A percentile compares a stretch with the other conserved stretches of the same genome.
Evolutionary conservation across 2,329 filamentous ascomycete species (phyloP).

Genomic region (Pyricularia grisea): DNA sequence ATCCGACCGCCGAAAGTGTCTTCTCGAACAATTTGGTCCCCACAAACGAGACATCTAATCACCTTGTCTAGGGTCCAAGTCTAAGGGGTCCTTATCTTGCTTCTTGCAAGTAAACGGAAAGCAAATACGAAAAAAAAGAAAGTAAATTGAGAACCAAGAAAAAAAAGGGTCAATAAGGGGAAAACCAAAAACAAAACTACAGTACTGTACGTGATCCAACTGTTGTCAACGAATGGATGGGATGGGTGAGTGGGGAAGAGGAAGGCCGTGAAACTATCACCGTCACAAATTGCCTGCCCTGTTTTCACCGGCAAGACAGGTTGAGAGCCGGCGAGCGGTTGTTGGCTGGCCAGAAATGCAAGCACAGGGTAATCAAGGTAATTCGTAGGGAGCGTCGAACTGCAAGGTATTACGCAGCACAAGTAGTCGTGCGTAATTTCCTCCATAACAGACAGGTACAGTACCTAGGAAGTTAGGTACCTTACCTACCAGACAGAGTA

Average conservation of each 20-base stretch:
- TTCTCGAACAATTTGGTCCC: not conserved
- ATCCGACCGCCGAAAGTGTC: not conserved
- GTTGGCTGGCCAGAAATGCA: not conserved
- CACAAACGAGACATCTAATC: not conserved
- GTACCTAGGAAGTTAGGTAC: too few relatives aligned
- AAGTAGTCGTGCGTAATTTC: not conserved
- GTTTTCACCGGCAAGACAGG: not conserved
- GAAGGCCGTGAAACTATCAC: not conserved
- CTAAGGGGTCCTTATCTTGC: not conserved
- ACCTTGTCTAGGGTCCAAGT: not conserved
- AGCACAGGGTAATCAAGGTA: not conserved
- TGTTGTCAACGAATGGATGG: not conserved
- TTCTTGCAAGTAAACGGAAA: not conserved
- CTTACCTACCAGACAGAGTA: too few relatives aligned
- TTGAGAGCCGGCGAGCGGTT: not conserved
- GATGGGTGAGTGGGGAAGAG: not conserved
- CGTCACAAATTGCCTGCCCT: not conserved
- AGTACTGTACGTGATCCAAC: not conserved
- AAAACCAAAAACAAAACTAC: not conserved
- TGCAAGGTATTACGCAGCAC: not conserved
- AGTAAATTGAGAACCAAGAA: not conserved
- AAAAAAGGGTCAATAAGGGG: not conserved
- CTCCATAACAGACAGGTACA: not conserved
- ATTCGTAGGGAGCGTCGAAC: not conserved
- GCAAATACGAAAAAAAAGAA: not conserved